Evolutionary conservation across 345 rosid genomes (phyloP).

Genomic region (Ceriops zippeliana): DNA sequence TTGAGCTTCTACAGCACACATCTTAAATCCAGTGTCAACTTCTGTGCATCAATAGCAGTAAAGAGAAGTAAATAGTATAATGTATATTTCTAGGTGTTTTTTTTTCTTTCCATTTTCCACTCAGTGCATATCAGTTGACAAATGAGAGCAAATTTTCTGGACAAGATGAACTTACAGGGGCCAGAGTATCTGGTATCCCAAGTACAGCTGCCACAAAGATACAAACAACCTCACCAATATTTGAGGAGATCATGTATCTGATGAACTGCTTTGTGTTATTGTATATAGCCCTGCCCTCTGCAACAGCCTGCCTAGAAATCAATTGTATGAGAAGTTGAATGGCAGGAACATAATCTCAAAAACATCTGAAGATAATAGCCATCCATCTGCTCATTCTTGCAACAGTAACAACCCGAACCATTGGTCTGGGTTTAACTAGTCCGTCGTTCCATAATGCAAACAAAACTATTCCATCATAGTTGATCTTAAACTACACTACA

Average conservation of each 20-base stretch:
- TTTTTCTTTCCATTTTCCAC: background rate
- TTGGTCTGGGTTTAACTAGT: background rate
- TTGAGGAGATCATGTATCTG: conserved; percentile 99
- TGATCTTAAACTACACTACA: too few species aligned
- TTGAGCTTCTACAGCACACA: background rate
- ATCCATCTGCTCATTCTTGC: background rate
- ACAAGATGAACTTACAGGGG: conserved; percentile 73
- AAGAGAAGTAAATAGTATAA: conserved; percentile 1
- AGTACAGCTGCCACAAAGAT: conserved; percentile 99
- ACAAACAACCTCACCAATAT: conserved; percentile 99
- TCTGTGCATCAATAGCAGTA: background rate
- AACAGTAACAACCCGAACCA: background rate
- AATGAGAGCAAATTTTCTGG: conserved; percentile 8
- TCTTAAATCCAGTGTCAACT: background rate
- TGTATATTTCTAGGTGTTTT: too few species aligned
- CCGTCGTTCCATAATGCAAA: too few species aligned
- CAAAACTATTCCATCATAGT: too few species aligned
- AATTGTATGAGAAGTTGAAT: background rate
- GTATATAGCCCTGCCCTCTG: conserved; percentile 99
- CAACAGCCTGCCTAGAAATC: conserved; percentile 69
- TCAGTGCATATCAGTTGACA: background rate
- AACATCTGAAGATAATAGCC: background rate
- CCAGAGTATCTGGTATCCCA: conserved; percentile 97
- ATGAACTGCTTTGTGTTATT: conserved; percentile 97
- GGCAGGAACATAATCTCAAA: background rate